These are phyloP conservation scores for Rhizopus microsporus DNA, from an alignment of 371 early-diverging fungal species.

Conservation along the genomic window DNA sequence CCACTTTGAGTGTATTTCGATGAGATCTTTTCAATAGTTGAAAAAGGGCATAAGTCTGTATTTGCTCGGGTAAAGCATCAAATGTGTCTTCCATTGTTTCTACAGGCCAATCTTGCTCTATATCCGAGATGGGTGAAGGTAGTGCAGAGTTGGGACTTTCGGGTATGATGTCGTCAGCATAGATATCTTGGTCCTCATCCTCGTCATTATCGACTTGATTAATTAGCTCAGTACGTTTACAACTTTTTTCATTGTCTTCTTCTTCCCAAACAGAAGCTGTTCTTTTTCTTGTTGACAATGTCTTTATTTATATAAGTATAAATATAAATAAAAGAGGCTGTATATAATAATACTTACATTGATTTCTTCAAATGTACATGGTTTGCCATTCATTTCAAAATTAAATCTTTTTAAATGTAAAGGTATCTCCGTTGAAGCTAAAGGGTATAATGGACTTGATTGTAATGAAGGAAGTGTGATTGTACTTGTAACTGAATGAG, in stretches of 20 bases:
- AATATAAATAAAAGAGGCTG: not conserved
- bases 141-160: conserved; percentile 40
- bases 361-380: conserved; percentile 24
- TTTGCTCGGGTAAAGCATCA: conserved; percentile 32
- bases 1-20: conserved; percentile 76
- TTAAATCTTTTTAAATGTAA: conserved; percentile 14
- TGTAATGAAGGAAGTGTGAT: conserved; percentile 18
- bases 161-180: conserved; percentile 17
- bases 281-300: conserved; percentile 20
- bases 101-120: conserved; percentile 1
- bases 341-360: conserved; percentile 7
- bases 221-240: conserved; percentile 22
- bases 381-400: conserved; percentile 18
- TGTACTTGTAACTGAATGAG: conserved; percentile 10
- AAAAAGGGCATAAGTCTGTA: conserved; percentile 43
- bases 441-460: conserved; percentile 26
- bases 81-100: conserved; percentile 31
- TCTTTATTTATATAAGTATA: not conserved
- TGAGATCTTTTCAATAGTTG: conserved; percentile 46
- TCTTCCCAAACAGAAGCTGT: conserved; percentile 27
- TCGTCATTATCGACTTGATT: conserved; percentile 6
- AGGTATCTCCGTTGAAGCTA: conserved; percentile 20
- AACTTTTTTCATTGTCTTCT: conserved; percentile 22
- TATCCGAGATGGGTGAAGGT: conserved; percentile 33
- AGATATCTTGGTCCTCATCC: conserved; percentile 4